These are phyloP conservation scores for Withania somnifera DNA, from an alignment of 305 asterid genomes.

Conservation along the genomic window DNA sequence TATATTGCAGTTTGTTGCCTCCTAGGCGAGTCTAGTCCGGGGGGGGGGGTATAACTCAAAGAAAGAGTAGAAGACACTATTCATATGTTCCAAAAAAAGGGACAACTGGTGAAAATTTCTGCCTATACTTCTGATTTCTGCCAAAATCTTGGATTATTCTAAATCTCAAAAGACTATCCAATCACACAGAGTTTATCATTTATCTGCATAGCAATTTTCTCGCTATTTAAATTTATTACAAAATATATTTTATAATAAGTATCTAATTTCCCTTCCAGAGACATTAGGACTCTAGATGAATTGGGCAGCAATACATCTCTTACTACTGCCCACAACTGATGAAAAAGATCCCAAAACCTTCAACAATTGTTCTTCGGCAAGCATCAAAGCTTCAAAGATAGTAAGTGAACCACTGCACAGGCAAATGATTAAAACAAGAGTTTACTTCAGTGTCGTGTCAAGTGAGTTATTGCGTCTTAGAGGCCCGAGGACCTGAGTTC, in stretches of 20 bases:
- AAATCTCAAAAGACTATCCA: background rate
- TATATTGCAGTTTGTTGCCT: no score
- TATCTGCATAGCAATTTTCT: background rate
- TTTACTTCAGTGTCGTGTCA: background rate
- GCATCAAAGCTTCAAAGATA: background rate
- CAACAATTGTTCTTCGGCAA: background rate
- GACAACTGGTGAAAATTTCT: background rate
- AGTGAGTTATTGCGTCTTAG: background rate
- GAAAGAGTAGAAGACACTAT: background rate
- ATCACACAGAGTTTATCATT: background rate
- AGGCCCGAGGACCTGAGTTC: slow-evolving; percentile 23
- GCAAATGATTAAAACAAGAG: background rate
- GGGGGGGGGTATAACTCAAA: background rate
- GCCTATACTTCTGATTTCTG: background rate
- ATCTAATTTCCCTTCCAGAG: no score
- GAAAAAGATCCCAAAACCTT: slow-evolving; percentile 10
- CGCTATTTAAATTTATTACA: background rate
- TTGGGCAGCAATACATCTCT: slow-evolving; percentile 3
- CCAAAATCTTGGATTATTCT: background rate
- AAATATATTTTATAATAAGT: no score
- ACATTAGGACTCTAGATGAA: background rate
- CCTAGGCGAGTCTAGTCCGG: background rate
- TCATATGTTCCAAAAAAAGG: background rate
- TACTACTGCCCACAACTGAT: slow-evolving; percentile 26
- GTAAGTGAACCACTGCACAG: background rate